Evolutionary conservation across 75 land plant genomes (phyloP).

Genomic region (Cryptomeria japonica): DNA sequence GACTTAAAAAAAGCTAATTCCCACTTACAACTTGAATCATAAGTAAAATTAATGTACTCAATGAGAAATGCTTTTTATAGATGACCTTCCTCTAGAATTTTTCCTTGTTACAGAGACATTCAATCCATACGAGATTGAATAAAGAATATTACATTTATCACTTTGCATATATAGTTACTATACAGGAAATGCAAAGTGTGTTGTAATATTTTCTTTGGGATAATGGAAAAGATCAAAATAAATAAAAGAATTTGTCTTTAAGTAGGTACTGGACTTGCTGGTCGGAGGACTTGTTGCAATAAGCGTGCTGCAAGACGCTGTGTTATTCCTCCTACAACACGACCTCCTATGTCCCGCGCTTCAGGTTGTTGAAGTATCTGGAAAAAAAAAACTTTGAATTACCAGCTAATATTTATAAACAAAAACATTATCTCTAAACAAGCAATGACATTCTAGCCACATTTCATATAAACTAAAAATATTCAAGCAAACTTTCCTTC

Average conservation of each 20-base stretch:
- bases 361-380: constrained; percentile 92
- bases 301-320: constrained; percentile 92
- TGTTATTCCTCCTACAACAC: constrained; percentile 77
- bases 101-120: background rate
- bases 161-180: background rate
- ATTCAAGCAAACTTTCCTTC: background rate
- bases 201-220: background rate
- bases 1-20: background rate
- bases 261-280: constrained; percentile 28
- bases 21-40: background rate
- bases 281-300: constrained; percentile 81
- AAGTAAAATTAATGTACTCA: background rate
- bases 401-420: background rate
- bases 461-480: background rate
- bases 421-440: background rate
- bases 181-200: background rate
- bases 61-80: background rate
- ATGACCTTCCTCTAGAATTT: background rate
- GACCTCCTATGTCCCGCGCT: constrained; percentile 77
- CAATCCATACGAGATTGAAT: constrained; percentile 2
- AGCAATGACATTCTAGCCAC: background rate
- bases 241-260: background rate
- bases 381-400: background rate
- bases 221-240: background rate
- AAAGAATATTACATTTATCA: constrained; percentile 6